Evolutionary conservation across 192 early-diverging fungal species (phyloP).

Genomic region (Phycomyces nitens): DNA sequence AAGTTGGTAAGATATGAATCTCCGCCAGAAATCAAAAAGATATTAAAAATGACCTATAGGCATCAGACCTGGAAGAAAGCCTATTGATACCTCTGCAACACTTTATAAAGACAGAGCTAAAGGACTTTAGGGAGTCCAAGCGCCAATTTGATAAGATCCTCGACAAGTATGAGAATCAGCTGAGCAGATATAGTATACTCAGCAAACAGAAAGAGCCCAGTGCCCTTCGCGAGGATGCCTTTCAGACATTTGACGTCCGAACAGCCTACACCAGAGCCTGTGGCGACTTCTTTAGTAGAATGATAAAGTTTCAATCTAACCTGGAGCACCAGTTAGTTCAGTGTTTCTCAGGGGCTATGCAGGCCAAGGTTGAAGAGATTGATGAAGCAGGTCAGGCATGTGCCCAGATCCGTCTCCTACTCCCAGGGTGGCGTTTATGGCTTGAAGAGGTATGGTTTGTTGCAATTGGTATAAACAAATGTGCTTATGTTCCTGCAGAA

Average conservation of each 20-base stretch:
- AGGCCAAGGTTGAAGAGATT: conserved; percentile 38
- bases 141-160: conserved; percentile 44
- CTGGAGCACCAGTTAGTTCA: conserved; percentile 44
- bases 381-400: conserved; percentile 34
- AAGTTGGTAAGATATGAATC: conserved; percentile 36
- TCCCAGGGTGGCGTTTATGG: conserved; percentile 39
- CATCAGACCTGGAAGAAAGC: conserved; percentile 56
- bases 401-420: conserved; percentile 25
- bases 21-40: not conserved
- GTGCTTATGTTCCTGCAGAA: conserved; percentile 14
- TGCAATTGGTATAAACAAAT: conserved; percentile 3
- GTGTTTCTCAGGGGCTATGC: conserved; percentile 45
- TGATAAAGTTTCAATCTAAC: conserved; percentile 53
- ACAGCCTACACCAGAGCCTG: conserved; percentile 58
- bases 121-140: conserved; percentile 55
- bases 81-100: conserved; percentile 54
- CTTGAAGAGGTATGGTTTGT: conserved; percentile 30
- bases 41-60: conserved; percentile 27
- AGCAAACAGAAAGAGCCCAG: conserved; percentile 65
- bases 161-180: conserved; percentile 61
- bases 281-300: conserved; percentile 51
- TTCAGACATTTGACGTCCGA: conserved; percentile 61
- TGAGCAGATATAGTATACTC: conserved; percentile 53
- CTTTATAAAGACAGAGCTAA: conserved; percentile 59
- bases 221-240: conserved; percentile 66